These are phyloP conservation scores for Cenchrus purpureus DNA, from an alignment of 176 grass and related monocot species.

Conservation along the genomic window DNA sequence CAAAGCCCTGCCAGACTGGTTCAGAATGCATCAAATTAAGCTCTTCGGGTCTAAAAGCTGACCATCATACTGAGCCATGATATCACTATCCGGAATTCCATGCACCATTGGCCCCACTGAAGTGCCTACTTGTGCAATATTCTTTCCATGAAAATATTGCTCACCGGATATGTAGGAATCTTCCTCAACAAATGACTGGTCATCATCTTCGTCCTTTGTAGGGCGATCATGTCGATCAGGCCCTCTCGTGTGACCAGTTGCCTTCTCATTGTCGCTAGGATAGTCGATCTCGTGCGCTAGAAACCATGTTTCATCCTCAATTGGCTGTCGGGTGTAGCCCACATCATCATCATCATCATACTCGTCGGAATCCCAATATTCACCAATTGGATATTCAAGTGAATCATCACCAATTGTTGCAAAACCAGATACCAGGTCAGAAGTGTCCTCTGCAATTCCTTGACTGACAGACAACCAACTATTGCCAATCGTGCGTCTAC, in stretches of 20 bases:
- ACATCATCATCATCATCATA: conserved; percentile 96
- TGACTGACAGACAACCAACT: conserved; percentile 95
- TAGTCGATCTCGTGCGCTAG: conserved; percentile 98
- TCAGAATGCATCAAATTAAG: conserved; percentile 97
- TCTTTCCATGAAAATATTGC: conserved; percentile 72
- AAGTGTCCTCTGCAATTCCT: conserved; percentile 94
- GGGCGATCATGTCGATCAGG: conserved; percentile 65
- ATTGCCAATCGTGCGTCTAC: conserved; percentile 72
- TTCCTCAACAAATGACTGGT: conserved; percentile 90
- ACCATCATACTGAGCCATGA: conserved; percentile 88
- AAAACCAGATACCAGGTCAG: conserved; percentile 88
- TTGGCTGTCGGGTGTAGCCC: conserved; percentile 93
- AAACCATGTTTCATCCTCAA: conserved; percentile 99
- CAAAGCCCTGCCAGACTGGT: conserved; percentile 96
- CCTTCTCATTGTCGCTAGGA: conserved; percentile 96
- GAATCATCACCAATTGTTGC: conserved; percentile 80
- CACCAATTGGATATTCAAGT: conserved; percentile 81
- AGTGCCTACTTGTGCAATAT: conserved; percentile 56
- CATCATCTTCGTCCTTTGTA: conserved; percentile 80
- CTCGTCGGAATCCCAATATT: conserved; percentile 99
- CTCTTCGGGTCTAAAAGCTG: conserved; percentile 91
- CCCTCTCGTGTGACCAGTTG: conserved; percentile 54
- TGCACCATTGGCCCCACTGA: conserved; percentile 46
- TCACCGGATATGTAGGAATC: conserved; percentile 94
- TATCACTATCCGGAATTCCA: conserved; percentile 67